Percentiles rank a stretch among this genome's conserved stretches.
phyloP scores from a whole-genome alignment of 805 yeast genomes.

The Maudiozyma pseudohumilis region DNA sequence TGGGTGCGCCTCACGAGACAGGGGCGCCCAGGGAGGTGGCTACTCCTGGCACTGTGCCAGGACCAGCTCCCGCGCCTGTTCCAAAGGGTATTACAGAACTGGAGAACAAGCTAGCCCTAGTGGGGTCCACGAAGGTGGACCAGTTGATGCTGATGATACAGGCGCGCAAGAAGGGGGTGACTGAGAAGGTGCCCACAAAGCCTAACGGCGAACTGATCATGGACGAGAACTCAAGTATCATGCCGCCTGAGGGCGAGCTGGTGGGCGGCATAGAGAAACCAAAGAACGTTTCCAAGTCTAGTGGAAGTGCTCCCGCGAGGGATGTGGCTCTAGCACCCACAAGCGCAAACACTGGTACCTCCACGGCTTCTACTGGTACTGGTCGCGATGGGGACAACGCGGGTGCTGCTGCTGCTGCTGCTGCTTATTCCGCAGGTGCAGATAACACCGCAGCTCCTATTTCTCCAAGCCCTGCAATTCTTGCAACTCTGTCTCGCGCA shows the following conservation, averaged over 20 bases:
- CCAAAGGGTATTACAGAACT: background rate
- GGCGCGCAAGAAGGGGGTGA: constrained; percentile 70
- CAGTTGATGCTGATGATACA: constrained; percentile 85
- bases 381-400: too few species aligned
- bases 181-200: constrained; percentile 51
- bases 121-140: constrained; percentile 86
- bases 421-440: too few species aligned
- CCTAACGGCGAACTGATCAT: constrained; percentile 57
- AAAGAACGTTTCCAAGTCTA: too few species aligned
- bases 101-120: constrained; percentile 60
- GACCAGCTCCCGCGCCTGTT: too few species aligned
- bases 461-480: too few species aligned
- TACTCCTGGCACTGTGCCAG: too few species aligned
- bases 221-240: constrained; percentile 40
- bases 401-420: too few species aligned
- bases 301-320: too few species aligned
- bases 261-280: constrained; percentile 78
- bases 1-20: background rate
- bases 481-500: too few species aligned
- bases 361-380: too few species aligned
- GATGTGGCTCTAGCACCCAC: too few species aligned
- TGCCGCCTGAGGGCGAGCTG: constrained; percentile 52
- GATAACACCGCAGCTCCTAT: too few species aligned
- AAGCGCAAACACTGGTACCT: background rate
- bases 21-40: background rate